phyloP scores from a whole-genome alignment of 1,139 yeast species.

The Wickerhamomyces sp. region DNA sequence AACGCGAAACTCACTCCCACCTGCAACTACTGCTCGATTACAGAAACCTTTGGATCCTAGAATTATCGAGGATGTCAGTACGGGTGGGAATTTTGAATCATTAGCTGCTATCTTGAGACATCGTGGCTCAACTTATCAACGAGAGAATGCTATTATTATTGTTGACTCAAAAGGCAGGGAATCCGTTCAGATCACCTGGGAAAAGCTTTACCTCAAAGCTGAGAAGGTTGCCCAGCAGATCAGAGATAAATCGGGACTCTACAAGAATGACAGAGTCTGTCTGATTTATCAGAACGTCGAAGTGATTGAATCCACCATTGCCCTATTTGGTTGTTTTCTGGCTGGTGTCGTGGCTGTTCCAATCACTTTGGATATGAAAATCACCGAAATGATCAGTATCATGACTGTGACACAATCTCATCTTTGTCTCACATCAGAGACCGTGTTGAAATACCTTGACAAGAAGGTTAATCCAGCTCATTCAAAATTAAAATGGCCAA shows the following conservation, averaged over 20 bases:
- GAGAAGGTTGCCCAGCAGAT: conserved; percentile 89
- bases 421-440: conserved; percentile 77
- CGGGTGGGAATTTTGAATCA: conserved; percentile 41
- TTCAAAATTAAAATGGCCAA: conserved; percentile 45
- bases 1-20: conserved; percentile 19
- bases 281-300: conserved; percentile 82
- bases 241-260: conserved; percentile 64
- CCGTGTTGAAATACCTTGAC: conserved; percentile 35
- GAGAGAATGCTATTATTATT: conserved; percentile 66
- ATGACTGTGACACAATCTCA: conserved; percentile 73
- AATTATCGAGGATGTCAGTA: conserved; percentile 29
- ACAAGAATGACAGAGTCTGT: conserved; percentile 79
- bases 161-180: conserved; percentile 83
- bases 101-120: conserved; percentile 68
- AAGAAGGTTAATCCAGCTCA: conserved; percentile 26
- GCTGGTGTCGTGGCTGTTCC: conserved; percentile 97
- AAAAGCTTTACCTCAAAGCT: conserved; percentile 73
- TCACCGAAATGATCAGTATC: conserved; percentile 65
- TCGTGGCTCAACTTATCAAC: conserved; percentile 60
- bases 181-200: conserved; percentile 77
- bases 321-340: conserved; percentile 85
- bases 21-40: conserved; percentile 22
- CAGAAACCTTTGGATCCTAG: conserved; percentile 63
- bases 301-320: conserved; percentile 78
- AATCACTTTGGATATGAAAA: conserved; percentile 62